phyloP scores from a whole-genome alignment of 495 filamentous ascomycete genomes.

The Penicillium coffeae region DNA sequence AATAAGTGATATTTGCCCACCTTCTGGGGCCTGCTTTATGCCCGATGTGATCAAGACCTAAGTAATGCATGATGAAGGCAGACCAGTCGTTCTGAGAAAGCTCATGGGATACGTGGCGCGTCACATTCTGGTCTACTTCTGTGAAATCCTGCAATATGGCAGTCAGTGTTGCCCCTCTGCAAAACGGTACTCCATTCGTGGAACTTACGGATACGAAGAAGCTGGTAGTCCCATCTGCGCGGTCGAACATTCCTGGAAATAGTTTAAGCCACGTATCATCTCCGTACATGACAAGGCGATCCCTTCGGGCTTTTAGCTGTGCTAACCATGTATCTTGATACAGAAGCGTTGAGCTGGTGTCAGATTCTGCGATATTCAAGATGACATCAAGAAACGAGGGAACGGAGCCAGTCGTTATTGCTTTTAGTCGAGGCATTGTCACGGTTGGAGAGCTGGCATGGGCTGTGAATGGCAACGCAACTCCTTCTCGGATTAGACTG shows the following conservation, averaged over 20 bases:
- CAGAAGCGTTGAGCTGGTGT: conserved; percentile 79
- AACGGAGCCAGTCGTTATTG: conserved; percentile 93
- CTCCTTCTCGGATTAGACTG: conserved; percentile 79
- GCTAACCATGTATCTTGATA: conserved; percentile 93
- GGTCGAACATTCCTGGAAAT: conserved; percentile 81
- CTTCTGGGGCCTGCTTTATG: conserved; percentile 92
- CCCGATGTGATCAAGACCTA: conserved; percentile 95
- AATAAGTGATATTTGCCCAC: conserved; percentile 34
- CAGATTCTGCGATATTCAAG: conserved; percentile 91
- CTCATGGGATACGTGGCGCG: conserved; percentile 77
- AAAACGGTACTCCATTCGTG: conserved; percentile 2
- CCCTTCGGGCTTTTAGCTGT: conserved; percentile 75
- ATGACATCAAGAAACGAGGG: conserved; percentile 97
- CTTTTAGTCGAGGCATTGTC: conserved; percentile 97
- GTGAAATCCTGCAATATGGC: conserved; percentile 74
- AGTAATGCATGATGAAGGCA: conserved; percentile 88
- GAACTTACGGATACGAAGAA: conserved; percentile 93
- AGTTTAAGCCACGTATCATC: conserved; percentile 99
- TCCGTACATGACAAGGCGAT: conserved; percentile 88
- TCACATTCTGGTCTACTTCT: conserved; percentile 97
- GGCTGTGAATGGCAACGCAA: conserved; percentile 88
- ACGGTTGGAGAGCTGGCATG: conserved; percentile 96
- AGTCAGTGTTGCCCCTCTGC: conserved; percentile 17
- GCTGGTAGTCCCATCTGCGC: conserved; percentile 88
- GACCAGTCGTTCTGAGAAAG: conserved; percentile 80